Conservation (phyloP, 75 land plant genomes). For the Pinus albicaulis region DNA sequence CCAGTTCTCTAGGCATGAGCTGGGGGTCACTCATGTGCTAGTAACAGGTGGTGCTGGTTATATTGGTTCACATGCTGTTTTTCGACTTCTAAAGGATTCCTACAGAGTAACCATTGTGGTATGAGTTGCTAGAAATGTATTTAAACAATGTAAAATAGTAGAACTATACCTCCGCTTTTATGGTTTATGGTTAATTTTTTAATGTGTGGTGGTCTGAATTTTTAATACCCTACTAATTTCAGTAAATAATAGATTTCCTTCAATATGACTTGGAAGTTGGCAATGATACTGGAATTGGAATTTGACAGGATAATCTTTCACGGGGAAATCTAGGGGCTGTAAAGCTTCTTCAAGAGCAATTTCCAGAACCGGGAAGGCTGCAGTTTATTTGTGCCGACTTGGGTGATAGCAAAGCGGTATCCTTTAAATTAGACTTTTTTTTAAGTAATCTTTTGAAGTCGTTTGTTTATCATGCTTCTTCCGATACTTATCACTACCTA, state of each 20-base stretch:
- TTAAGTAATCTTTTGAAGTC: neutral
- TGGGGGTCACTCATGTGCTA: slow-evolving; percentile 69
- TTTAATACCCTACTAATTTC: neutral
- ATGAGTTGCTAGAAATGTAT: slow-evolving; percentile 5
- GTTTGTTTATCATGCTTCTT: neutral
- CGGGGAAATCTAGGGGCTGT: slow-evolving; percentile 86
- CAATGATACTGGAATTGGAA: neutral
- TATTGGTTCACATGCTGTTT: slow-evolving; percentile 84
- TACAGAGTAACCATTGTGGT: slow-evolving; percentile 89
- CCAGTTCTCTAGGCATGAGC: slow-evolving; percentile 58
- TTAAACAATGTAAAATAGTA: neutral
- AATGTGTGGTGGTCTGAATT: neutral
- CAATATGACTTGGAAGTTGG: neutral
- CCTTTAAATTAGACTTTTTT: slow-evolving; percentile 7
- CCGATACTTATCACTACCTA: slow-evolving; percentile 14
- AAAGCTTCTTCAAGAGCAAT: slow-evolving; percentile 59
- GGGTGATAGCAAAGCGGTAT: slow-evolving; percentile 81
- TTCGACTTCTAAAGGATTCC: slow-evolving; percentile 56
- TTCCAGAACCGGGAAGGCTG: slow-evolving; percentile 76
- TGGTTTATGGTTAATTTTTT: neutral
- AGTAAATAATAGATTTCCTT: neutral
- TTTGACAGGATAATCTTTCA: slow-evolving; percentile 78
- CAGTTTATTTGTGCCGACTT: slow-evolving; percentile 85
- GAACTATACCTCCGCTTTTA: neutral
- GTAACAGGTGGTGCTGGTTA: slow-evolving; percentile 90